phyloP scores from a whole-genome alignment of 2,329 filamentous ascomycete genomes.

The Aspergillus proliferans region DNA sequence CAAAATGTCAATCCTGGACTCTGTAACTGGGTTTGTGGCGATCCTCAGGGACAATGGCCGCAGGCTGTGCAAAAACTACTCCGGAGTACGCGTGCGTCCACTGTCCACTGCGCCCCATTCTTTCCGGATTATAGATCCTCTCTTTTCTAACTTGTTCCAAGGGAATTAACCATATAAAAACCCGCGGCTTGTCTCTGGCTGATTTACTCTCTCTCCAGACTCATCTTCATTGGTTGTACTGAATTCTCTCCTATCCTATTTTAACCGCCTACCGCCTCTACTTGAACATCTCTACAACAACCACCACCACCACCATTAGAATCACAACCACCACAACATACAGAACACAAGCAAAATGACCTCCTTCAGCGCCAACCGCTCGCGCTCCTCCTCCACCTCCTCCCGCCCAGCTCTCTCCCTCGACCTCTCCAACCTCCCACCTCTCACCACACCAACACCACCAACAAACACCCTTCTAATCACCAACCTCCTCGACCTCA shows the following conservation, averaged over 20 bases:
- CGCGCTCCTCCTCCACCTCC: constrained; percentile 19
- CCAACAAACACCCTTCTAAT: constrained; percentile 48
- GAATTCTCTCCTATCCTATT: not conserved
- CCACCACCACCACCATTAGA: not conserved
- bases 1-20: too few species aligned
- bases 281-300: not conserved
- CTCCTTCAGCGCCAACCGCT: constrained; percentile 15
- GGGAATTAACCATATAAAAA: not conserved
- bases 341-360: constrained; percentile 2
- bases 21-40: too few species aligned
- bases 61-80: too few species aligned
- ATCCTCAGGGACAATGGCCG: too few species aligned
- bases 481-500: constrained; percentile 41
- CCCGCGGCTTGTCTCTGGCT: not conserved
- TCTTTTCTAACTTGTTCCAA: not conserved
- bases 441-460: constrained; percentile 40
- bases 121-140: too few species aligned
- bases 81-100: too few species aligned
- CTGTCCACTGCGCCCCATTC: too few species aligned
- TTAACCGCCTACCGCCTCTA: not conserved
- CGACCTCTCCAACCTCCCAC: constrained; percentile 41
- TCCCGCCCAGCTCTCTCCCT: constrained; percentile 37
- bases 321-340: not conserved
- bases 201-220: not conserved
- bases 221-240: not conserved